phyloP scores from a whole-genome alignment of 1,284 basidiomycete genomes.

The Chiua sp. region DNA sequence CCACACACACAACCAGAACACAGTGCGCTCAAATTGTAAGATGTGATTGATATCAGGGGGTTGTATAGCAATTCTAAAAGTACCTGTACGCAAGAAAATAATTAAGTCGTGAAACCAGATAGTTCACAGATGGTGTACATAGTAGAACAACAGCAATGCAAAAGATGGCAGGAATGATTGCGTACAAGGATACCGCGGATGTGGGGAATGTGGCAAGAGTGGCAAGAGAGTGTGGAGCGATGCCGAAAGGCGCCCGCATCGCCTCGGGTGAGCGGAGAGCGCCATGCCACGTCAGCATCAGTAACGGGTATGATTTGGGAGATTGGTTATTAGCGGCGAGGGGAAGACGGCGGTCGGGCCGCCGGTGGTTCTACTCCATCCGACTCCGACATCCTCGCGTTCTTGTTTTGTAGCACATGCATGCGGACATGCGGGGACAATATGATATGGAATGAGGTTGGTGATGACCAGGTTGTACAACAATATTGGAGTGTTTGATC shows the following conservation, averaged over 20 bases:
- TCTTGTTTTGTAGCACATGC: slow-evolving; percentile 1
- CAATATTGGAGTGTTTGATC: slow-evolving; percentile 10
- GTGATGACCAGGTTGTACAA: slow-evolving; percentile 16
- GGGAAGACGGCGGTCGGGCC: not conserved
- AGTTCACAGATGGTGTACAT: slow-evolving; percentile 23
- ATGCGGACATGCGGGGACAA: slow-evolving; percentile 1
- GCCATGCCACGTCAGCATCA: slow-evolving; percentile 3
- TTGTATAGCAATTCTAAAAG: slow-evolving; percentile 7
- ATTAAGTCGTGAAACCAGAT: slow-evolving; percentile 19
- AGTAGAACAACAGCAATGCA: slow-evolving; percentile 11
- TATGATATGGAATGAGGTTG: slow-evolving; percentile 8
- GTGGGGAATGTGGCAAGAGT: not conserved
- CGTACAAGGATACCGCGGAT: not conserved
- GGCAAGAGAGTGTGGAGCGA: not conserved
- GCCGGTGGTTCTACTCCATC: slow-evolving; percentile 6
- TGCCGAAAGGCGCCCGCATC: not conserved
- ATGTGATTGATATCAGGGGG: slow-evolving; percentile 11
- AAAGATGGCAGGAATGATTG: slow-evolving; percentile 1
- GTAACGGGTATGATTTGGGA: slow-evolving; percentile 11
- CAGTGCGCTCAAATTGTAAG: not conserved
- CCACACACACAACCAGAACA: not conserved
- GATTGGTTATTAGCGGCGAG: not conserved
- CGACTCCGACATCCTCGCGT: slow-evolving; percentile 1
- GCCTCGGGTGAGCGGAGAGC: slow-evolving; percentile 2
- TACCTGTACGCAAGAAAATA: slow-evolving; percentile 25